phyloP scores from a whole-genome alignment of 495 filamentous ascomycete species.

The Aspergillus biplanus region DNA sequence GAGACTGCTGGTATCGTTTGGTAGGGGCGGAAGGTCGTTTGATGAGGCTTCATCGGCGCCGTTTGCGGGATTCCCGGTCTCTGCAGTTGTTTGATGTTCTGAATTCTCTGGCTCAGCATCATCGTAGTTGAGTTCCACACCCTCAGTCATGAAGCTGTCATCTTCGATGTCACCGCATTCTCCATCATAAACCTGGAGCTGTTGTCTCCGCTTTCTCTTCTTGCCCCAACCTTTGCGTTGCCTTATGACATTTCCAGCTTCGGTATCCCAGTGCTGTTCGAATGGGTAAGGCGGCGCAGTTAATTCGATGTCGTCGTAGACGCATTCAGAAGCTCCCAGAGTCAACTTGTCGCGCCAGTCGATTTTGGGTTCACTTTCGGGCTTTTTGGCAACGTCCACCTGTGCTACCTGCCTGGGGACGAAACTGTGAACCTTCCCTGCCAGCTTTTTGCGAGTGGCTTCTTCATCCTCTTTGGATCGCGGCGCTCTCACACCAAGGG shows the following conservation, averaged over 20 bases:
- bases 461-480: slow-evolving; percentile 70
- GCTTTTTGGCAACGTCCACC: slow-evolving; percentile 21
- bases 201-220: slow-evolving; percentile 61
- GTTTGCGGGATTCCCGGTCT: slow-evolving; percentile 9
- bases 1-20: slow-evolving; percentile 61
- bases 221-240: slow-evolving; percentile 47
- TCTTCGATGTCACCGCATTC: slow-evolving; percentile 35
- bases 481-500: slow-evolving; percentile 70
- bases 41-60: slow-evolving; percentile 24
- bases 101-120: slow-evolving; percentile 36
- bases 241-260: slow-evolving; percentile 59
- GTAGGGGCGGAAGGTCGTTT: slow-evolving; percentile 65
- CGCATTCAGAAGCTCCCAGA: slow-evolving; percentile 80
- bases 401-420: slow-evolving; percentile 26
- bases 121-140: slow-evolving; percentile 58
- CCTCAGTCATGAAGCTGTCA: slow-evolving; percentile 34
- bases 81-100: slow-evolving; percentile 14
- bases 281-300: slow-evolving; percentile 90
- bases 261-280: slow-evolving; percentile 81
- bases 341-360: slow-evolving; percentile 76
- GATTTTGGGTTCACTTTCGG: slow-evolving; percentile 34
- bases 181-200: slow-evolving; percentile 47
- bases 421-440: slow-evolving; percentile 35
- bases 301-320: slow-evolving; percentile 70
- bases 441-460: slow-evolving; percentile 59